Evolutionary conservation across 768 basidiomycete genomes (phyloP).

Genomic region (Suillus americanus): DNA sequence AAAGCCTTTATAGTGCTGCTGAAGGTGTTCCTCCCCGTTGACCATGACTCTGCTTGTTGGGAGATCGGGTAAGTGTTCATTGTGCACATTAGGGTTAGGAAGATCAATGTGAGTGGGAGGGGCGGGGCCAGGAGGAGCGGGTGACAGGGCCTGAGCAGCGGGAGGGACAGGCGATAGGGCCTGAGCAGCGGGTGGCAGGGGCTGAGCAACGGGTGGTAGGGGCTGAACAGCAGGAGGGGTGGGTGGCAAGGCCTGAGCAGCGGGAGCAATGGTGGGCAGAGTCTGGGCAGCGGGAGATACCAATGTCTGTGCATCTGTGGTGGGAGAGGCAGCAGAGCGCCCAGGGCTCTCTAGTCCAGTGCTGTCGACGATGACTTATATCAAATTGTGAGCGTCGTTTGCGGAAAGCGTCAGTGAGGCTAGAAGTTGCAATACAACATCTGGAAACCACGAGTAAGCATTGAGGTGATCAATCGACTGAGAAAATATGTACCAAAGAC

Average conservation of each 20-base stretch:
- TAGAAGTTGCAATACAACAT: background rate
- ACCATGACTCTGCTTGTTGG: background rate
- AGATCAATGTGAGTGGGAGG: too few relatives aligned
- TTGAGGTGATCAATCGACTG: too few relatives aligned
- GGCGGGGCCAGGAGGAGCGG: too few relatives aligned
- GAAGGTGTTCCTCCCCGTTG: background rate
- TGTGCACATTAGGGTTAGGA: background rate
- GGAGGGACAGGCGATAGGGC: too few relatives aligned
- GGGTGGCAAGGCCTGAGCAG: too few relatives aligned
- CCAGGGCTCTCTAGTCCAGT: background rate
- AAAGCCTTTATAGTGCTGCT: background rate
- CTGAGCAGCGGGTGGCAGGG: too few relatives aligned
- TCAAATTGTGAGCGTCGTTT: background rate
- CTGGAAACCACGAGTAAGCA: background rate
- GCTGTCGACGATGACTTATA: background rate
- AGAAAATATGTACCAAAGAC: too few relatives aligned
- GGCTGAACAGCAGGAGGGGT: too few relatives aligned
- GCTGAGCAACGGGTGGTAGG: too few relatives aligned
- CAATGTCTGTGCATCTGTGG: background rate
- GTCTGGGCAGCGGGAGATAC: background rate
- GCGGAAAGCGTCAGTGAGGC: background rate
- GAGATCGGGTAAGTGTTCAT: background rate
- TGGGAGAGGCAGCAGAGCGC: background rate
- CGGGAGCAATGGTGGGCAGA: background rate
- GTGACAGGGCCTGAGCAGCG: too few relatives aligned